Base-by-base conservation (phyloP, 768 basidiomycete species). In the Tylopilus cervinicoccineus region DNA sequence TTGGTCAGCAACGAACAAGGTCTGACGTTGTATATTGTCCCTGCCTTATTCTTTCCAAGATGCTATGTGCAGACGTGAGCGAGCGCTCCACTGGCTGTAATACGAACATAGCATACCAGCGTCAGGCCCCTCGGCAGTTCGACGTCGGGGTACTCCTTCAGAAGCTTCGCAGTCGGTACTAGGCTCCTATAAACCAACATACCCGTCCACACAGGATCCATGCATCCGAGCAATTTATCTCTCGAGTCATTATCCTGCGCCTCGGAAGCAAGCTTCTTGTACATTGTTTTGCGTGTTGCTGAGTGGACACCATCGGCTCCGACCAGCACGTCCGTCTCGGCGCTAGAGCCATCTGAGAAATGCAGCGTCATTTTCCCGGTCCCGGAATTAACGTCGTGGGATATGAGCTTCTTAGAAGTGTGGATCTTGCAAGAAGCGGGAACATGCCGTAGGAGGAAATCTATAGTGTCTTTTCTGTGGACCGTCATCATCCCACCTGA, bases 281-380 rank as follows among this genome's bases (percentile, higher is more conserved):
- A 60, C 55, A 72, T 60, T 17, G 51, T 54, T 22, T 43, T 51
- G 24, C 70, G 62, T 8, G 63, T 59, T 22, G 55, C 59, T 1
- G 74, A 76, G 16, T 62, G 69, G 46, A 76, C 61, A 4, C 75
- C 76, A 49, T 77, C 76, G 4, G 70, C 64, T 2, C 71, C 74
- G 7, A 76, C 54, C 28, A 77, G 60, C 6, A 77, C 45, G 45
- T 77, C 73, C 29, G 71, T 72, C 1, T 50, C 50, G 3, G 64
- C 61, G 3, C 52, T 58, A n/a, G 62, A 60, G 4, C 69, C 73
- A n/a, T 76, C 69, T 0, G 58, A 45, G 46, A 76, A 77, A 11
- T 57, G 49, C 11, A 77, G 46, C 1, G 38, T 45, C 6, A 71
- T 63, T 23, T 58, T 56, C 4, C 59, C 55, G 1, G 47, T 54